Conservation (phyloP, 163 green algal genomes). For the Prototheca wickerhamii region DNA sequence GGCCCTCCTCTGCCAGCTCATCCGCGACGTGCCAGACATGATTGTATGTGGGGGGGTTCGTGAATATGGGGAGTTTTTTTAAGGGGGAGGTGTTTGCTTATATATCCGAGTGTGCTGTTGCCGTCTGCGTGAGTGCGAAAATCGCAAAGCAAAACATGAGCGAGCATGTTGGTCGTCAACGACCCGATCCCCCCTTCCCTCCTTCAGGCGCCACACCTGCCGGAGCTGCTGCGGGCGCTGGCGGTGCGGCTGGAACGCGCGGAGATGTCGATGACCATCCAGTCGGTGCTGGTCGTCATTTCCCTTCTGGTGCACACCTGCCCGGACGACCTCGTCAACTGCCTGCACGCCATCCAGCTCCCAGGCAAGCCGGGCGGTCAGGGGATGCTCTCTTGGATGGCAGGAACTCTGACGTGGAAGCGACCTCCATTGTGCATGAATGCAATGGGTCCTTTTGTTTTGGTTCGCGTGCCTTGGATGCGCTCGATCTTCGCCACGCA, state of each 20-base stretch:
- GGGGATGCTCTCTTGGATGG: neutral
- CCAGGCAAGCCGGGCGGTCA: too few species aligned
- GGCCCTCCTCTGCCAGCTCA: slow-evolving; percentile 35
- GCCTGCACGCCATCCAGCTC: slow-evolving; percentile 25
- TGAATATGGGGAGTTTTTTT: too few species aligned
- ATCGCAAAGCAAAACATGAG: too few species aligned
- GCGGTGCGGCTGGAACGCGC: slow-evolving; percentile 21
- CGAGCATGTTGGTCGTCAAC: slow-evolving; percentile 11
- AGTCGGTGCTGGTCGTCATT: slow-evolving; percentile 49
- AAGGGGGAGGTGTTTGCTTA: too few species aligned
- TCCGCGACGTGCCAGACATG: slow-evolving; percentile 22
- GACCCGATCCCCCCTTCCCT: neutral
- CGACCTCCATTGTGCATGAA: too few species aligned
- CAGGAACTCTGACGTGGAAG: too few species aligned
- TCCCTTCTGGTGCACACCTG: slow-evolving; percentile 34
- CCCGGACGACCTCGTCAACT: slow-evolving; percentile 37
- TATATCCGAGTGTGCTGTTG: too few species aligned
- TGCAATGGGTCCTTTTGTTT: too few species aligned
- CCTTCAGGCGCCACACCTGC: slow-evolving; percentile 19
- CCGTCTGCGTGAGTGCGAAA: too few species aligned
- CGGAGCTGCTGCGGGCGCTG: slow-evolving; percentile 26
- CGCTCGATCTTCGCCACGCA: neutral
- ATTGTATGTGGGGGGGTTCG: too few species aligned
- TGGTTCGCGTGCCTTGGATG: too few species aligned
- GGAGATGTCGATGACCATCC: slow-evolving; percentile 40